These are phyloP conservation scores for Laguncularia racemosa DNA, from an alignment of 345 rosid species.

Conservation along the genomic window DNA sequence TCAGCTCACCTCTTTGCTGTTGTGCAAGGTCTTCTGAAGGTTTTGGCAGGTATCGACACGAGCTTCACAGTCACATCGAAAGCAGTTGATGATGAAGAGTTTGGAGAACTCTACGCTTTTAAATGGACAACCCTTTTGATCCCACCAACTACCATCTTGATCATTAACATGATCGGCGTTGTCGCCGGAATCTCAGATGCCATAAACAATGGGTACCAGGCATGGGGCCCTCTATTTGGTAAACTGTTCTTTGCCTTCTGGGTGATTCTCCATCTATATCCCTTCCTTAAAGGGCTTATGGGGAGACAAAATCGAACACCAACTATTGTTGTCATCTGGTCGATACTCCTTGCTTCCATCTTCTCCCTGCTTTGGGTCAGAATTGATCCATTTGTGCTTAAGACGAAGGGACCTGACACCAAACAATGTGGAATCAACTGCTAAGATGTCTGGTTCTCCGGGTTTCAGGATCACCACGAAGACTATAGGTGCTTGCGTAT, in stretches of 20 bases:
- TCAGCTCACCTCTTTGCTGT: conserved; percentile 95
- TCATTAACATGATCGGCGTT: conserved; percentile 87
- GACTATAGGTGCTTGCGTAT: conserved; percentile 3
- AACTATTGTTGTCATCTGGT: conserved; percentile 96
- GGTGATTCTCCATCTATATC: conserved; percentile 95
- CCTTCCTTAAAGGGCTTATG: conserved; percentile 98
- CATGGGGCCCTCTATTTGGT: conserved; percentile 94
- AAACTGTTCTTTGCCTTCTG: conserved; percentile 93
- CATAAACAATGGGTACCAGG: conserved; percentile 81
- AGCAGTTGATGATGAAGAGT: conserved; percentile 78
- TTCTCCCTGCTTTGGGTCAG: conserved; percentile 96
- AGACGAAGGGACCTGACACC: conserved; percentile 89
- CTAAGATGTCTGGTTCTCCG: conserved; percentile 29
- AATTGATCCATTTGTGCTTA: conserved; percentile 86
- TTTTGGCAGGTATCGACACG: conserved; percentile 87
- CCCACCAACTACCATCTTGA: conserved; percentile 91
- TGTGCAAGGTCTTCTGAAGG: conserved; percentile 76
- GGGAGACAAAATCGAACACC: conserved; percentile 95
- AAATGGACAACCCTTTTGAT: conserved; percentile 93
- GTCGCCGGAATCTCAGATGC: conserved; percentile 96
- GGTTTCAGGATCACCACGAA: conserved; percentile 14
- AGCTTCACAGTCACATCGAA: conserved; percentile 96
- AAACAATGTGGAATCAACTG: conserved; percentile 83
- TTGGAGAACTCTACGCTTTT: conserved; percentile 79
- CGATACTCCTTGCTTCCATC: conserved; percentile 82